Conservation (phyloP, 164 flowering plant species). For the Vitis rupestris region DNA sequence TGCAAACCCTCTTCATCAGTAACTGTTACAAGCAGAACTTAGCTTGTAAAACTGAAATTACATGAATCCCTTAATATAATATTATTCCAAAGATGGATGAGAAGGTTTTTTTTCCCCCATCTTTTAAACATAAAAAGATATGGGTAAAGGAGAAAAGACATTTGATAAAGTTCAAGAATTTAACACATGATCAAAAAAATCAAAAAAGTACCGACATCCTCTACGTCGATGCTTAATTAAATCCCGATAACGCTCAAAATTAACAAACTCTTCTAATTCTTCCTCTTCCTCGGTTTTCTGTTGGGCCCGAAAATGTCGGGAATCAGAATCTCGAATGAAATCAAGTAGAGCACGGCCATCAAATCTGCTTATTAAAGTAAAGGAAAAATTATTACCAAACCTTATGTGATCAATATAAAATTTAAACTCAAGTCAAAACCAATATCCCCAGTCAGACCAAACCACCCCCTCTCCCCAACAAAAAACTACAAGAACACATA, state of each 20-base stretch:
- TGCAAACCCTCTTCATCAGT: conserved; percentile 91
- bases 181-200: conserved; percentile 20
- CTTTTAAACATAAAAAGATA: conserved; percentile 7
- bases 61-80: conserved; percentile 2
- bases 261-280: conserved; percentile 98
- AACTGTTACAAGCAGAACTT: conserved; percentile 55
- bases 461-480: too few relatives aligned
- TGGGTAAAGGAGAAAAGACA: conserved; percentile 1
- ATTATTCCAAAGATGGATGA: conserved; percentile 4
- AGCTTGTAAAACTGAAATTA: conserved; percentile 31
- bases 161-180: conserved; percentile 10
- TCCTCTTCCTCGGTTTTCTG: conserved; percentile 90
- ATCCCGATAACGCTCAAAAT: conserved; percentile 99
- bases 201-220: conserved; percentile 99
- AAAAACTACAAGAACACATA: too few relatives aligned
- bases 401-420: background rate
- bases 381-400: background rate
- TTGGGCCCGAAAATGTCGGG: conserved; percentile 45
- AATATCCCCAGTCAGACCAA: conserved; percentile 2
- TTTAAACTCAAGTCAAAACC: background rate
- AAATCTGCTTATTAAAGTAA: conserved; percentile 51
- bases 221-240: conserved; percentile 99
- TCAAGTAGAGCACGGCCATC: conserved; percentile 97
- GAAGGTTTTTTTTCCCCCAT: conserved; percentile 1
- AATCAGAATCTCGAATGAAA: conserved; percentile 74